These are phyloP conservation scores for Diplogelasinospora grovesii DNA, from an alignment of 495 filamentous ascomycete species.

Conservation along the genomic window DNA sequence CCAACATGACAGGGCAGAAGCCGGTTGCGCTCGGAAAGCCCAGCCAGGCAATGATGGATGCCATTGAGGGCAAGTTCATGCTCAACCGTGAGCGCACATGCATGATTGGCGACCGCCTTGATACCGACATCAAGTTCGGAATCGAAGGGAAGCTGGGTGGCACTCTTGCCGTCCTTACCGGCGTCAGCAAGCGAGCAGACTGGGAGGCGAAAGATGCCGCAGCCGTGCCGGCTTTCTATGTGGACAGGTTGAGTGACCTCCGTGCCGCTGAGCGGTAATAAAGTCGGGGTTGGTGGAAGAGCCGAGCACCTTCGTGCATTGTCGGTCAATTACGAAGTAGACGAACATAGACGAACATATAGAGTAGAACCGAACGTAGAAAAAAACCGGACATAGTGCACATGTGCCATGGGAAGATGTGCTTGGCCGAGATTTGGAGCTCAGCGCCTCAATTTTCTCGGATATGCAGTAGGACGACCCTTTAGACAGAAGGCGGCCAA, in stretches of 20 bases:
- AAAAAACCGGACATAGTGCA: no score
- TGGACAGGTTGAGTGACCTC: constrained; percentile 78
- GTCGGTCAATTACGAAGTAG: no score
- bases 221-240: constrained; percentile 68
- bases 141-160: constrained; percentile 86
- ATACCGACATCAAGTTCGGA: constrained; percentile 96
- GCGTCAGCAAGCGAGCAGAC: constrained; percentile 76
- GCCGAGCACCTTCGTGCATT: no score
- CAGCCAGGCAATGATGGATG: constrained; percentile 98
- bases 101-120: constrained; percentile 92
- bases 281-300: no score
- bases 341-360: no score
- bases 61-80: constrained; percentile 89
- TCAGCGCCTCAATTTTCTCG: no score
- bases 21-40: constrained; percentile 86
- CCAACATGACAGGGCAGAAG: constrained; percentile 62
- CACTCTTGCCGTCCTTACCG: constrained; percentile 85
- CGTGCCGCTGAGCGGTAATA: constrained; percentile 24
- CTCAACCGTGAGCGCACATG: constrained; percentile 80
- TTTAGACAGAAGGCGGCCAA: no score
- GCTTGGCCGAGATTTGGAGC: background rate
- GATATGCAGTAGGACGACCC: no score
- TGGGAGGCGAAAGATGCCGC: constrained; percentile 56
- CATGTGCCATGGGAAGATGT: background rate
- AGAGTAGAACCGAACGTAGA: no score